phyloP scores from a whole-genome alignment of 257 asterid genomes.

The Solanum dulcamara region DNA sequence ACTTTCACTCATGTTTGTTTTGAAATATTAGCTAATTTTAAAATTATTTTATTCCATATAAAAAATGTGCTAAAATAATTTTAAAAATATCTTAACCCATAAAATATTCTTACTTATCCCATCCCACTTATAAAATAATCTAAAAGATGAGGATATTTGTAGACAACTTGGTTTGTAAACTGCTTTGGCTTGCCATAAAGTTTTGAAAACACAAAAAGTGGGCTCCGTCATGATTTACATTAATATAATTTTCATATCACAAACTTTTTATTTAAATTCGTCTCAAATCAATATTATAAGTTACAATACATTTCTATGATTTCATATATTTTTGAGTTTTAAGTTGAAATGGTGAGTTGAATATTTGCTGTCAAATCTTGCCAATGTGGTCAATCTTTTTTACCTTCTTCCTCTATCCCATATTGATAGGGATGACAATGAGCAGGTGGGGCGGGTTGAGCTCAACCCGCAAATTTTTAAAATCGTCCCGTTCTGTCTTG shows the following conservation, averaged over 20 bases:
- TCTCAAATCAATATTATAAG: not conserved
- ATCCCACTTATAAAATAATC: rapidly evolving
- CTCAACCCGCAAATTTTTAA: no score
- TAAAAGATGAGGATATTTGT: no score
- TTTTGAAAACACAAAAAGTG: not conserved
- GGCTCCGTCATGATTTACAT: not conserved
- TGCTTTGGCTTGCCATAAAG: not conserved
- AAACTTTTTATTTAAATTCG: not conserved
- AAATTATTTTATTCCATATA: no score
- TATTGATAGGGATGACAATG: no score
- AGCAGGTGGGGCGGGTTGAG: no score
- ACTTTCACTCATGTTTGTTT: not conserved
- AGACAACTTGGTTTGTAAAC: not conserved
- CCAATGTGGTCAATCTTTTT: not conserved
- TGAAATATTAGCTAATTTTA: not conserved
- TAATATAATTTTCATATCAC: not conserved
- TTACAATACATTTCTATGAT: not conserved
- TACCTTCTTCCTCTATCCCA: no score
- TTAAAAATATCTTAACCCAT: not conserved
- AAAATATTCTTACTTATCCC: not conserved
- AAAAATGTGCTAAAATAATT: no score
- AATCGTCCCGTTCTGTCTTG: no score
- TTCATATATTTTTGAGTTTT: not conserved
- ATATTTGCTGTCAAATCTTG: not conserved
- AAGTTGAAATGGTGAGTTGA: not conserved